Evolutionary conservation across 192 early-diverging fungal genomes (phyloP), one percentile per base, ranked within the genome.

Genomic region (Coemansia sp.): DNA sequence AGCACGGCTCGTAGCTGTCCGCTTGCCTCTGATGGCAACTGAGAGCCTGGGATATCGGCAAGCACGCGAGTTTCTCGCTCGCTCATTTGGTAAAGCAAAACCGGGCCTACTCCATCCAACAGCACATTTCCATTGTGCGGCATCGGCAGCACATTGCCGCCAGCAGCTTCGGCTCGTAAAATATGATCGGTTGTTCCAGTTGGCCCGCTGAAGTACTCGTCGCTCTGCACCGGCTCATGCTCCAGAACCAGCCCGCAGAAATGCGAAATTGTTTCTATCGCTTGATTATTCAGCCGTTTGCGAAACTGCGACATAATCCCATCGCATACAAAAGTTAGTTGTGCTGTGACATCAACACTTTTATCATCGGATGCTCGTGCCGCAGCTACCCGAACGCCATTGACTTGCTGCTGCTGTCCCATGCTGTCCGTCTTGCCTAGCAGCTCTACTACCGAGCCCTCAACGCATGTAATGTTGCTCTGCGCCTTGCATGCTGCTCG

Each of bases 231-330:
- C 0, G 70, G 63, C 16, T 73, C 66, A 38, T 72, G 70, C 36
- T 72, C 63, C 26, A 79, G 50, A 12, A 79, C 70, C 10, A 79
- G 45, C 11, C 70, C 70, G 50, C 69, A 70, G 23, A 79, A 79
- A 28, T 79, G 77, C 42, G 77, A 79, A 14, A 69, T 57, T 20
- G 65, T 49, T 10, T 53, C 35, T 6, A 70, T 47, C 19, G 65
- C 59, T 50, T 31, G 31, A 0, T 50, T 43, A 38, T 65, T 63
- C 18, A 70, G 56, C 8, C 49, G 48, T 53, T 88, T 92, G 36
- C 95, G 82, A 68, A 96, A 98, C 70, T 91, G 94, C 57, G 94
- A 96, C 50, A 91, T 91, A 61, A 89, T 89, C n/a, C 95, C 95
- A 66, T 98, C 95, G 18, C 87, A 89, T 18, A 98, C 87, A 56